A percentile compares a stretch with the other conserved stretches of the same genome.
phyloP scores from a whole-genome alignment of 1,139 yeast genomes.

The Cylindricascospora bacillispora region DNA sequence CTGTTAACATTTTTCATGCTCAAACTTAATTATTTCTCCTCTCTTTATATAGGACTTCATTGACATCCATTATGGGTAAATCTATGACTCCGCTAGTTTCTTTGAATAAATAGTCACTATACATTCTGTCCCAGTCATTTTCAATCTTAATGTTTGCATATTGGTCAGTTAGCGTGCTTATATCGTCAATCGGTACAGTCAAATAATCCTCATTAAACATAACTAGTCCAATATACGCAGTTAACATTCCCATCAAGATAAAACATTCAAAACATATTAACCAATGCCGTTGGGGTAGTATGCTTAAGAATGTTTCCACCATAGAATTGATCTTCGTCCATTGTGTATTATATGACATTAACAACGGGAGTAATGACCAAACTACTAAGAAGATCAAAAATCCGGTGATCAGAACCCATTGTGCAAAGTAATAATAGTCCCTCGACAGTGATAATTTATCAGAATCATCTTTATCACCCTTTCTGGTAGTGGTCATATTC shows the following conservation, averaged over 20 bases:
- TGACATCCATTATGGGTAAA: conserved; percentile 55
- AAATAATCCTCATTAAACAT: conserved; percentile 62
- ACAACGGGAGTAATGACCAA: conserved; percentile 1
- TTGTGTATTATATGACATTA: too few species aligned
- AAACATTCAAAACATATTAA: conserved; percentile 14
- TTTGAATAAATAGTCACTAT: conserved; percentile 29
- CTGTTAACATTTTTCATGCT: too few species aligned
- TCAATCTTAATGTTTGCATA: conserved; percentile 34
- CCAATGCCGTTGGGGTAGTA: conserved; percentile 19
- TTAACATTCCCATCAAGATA: conserved; percentile 50
- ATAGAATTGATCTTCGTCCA: too few species aligned
- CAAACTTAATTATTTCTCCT: too few species aligned
- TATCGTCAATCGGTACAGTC: conserved; percentile 46
- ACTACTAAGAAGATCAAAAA: not conserved
- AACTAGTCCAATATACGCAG: conserved; percentile 55
- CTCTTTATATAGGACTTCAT: conserved; percentile 41
- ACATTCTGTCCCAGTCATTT: conserved; percentile 25
- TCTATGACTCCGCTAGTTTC: conserved; percentile 71
- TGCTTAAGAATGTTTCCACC: too few species aligned
- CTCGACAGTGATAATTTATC: too few species aligned
- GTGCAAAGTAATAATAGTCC: conserved; percentile 3
- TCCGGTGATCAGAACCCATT: conserved; percentile 1
- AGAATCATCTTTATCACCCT: too few species aligned
- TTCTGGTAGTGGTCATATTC: too few species aligned
- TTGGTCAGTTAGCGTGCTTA: conserved; percentile 56